Base-by-base conservation (phyloP, 768 basidiomycete species). In the Leucocoprinus birnbaumii region DNA sequence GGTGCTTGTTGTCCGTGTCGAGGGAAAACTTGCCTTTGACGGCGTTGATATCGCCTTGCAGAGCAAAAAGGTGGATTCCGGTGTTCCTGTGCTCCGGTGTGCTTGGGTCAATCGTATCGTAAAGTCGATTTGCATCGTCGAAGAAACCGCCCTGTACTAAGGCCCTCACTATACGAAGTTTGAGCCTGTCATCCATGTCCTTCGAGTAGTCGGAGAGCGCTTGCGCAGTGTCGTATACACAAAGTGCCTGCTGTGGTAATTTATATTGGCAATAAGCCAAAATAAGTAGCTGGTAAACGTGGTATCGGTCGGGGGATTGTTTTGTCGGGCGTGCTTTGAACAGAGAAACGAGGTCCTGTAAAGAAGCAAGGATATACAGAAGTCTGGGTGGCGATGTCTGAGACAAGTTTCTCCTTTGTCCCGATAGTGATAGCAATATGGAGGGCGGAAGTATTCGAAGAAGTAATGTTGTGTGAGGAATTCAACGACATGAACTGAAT, bases 1-100 rank as follows among this genome's bases (percentile, higher is more conserved):
- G 38, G 6, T 38, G 38, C 38, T 46, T 46, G 18, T 40, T 50
- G 21, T 41, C 22, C 16, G 21, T 38, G 4, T 38, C 38, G 38
- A 5, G n/a, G 6, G 31, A 11, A 31, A 31, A n/a, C n/a, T 31
- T 31, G 31, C 31, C 11, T 31, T 11, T 38, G 3, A 82, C 75
- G 5, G 69, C 68, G 22, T 62, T 61, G 16, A 68, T 59, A 56
- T 86, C 70, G 25, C 86, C 87, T 53, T 80, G 73, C 24, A 74
- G 76, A 6, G 84, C 74, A 61, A 56, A 55, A 9, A 59, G 55
- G 44, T 59, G 48, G 8, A 59, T 46, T 6, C 51, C 59, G 19
- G 55, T 52, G 43, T 24, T 37, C 3, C 41, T 22, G 14, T 59
- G 53, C 24, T 53, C 51, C 5, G 43, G 37, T 14, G 47, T 26